Conservation (phyloP, 78 protist genomes). For the Cavenderia fasciculata region DNA sequence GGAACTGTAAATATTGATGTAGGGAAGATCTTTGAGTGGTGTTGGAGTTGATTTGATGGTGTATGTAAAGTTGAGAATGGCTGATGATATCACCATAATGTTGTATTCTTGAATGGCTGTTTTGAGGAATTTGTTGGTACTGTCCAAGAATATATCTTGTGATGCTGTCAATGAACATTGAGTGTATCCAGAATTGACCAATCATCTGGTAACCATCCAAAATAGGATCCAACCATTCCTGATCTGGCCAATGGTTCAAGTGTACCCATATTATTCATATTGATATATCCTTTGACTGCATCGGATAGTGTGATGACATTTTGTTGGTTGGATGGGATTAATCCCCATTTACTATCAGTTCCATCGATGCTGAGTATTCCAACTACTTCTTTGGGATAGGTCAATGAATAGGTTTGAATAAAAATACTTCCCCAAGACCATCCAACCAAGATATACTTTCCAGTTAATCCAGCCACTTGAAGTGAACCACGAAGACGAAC, state of each 20-base stretch:
- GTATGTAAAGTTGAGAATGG: not conserved
- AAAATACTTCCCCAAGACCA: slow-evolving; percentile 64
- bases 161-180: no score
- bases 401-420: slow-evolving; percentile 3
- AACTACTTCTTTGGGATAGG: slow-evolving; percentile 1
- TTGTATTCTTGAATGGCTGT: slow-evolving; percentile 14
- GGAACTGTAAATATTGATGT: not conserved
- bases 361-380: slow-evolving; percentile 35
- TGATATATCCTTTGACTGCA: no score
- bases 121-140: not conserved
- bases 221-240: not conserved
- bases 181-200: no score
- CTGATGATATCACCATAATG: not conserved
- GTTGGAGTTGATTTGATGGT: not conserved
- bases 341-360: not conserved
- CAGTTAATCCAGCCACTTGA: not conserved
- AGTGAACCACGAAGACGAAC: not conserved
- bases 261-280: no score
- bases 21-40: slow-evolving; percentile 21
- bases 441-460: slow-evolving; percentile 25
- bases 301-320: no score
- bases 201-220: slow-evolving; percentile 19
- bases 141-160: no score
- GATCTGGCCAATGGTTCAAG: not conserved
- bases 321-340: not conserved